These are phyloP conservation scores for Globisporangium takayamanum DNA, from an alignment of 352 stramenopile species.

Conservation along the genomic window DNA sequence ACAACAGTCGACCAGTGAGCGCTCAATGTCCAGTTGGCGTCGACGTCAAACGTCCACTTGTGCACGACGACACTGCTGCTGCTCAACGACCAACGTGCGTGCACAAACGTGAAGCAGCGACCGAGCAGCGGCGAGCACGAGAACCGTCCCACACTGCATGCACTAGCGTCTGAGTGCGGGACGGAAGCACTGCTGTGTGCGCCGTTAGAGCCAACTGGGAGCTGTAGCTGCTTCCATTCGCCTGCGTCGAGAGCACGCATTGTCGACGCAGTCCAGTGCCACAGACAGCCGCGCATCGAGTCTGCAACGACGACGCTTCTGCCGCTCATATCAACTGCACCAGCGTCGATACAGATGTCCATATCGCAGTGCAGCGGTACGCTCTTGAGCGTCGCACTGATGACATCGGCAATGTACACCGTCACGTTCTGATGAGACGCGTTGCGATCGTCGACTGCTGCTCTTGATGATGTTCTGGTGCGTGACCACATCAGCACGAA, in stretches of 20 bases:
- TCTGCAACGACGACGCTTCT: conserved; percentile 2
- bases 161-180: neutral
- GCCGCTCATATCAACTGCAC: conserved; percentile 1
- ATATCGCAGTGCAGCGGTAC: neutral
- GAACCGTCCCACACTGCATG: conserved; percentile 10
- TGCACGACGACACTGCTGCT: neutral
- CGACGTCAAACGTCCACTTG: conserved; percentile 10
- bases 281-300: neutral
- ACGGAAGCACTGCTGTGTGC: neutral
- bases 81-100: neutral
- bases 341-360: neutral
- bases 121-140: conserved; percentile 17
- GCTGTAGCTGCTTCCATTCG: neutral
- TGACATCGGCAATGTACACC: neutral
- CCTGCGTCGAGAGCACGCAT: neutral
- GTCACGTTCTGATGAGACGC: too few relatives aligned
- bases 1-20: neutral
- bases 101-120: conserved; percentile 17
- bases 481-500: conserved; percentile 8
- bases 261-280: neutral
- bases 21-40: conserved; percentile 10
- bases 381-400: neutral
- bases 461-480: neutral
- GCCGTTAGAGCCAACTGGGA: neutral
- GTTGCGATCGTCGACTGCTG: neutral